phyloP scores from a whole-genome alignment of 2,329 filamentous ascomycete species.

The Sporothrix pallida region DNA sequence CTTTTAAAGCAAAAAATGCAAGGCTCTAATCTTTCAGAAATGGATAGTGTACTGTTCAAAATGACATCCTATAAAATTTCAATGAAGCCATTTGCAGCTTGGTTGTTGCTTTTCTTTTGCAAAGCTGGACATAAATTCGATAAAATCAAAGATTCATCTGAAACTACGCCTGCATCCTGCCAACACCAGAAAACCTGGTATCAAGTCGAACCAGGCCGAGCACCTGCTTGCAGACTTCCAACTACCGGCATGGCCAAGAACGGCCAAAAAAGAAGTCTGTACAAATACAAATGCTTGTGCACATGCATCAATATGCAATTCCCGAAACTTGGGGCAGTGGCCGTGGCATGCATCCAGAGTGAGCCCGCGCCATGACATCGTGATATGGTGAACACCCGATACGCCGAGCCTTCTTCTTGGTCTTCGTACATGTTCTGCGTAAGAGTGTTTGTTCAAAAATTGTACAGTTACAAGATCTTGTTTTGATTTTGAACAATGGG shows the following conservation, averaged over 20 bases:
- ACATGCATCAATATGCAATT: neutral
- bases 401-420: too few species aligned
- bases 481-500: too few species aligned
- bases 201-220: conserved; percentile 4
- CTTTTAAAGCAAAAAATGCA: neutral
- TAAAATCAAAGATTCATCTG: neutral
- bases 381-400: too few species aligned
- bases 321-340: too few species aligned
- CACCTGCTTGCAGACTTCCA: neutral
- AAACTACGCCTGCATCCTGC: neutral
- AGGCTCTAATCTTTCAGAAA: too few species aligned
- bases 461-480: too few species aligned
- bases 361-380: too few species aligned
- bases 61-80: too few species aligned
- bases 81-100: too few species aligned
- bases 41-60: neutral
- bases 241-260: conserved; percentile 19
- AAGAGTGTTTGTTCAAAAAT: neutral
- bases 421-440: neutral
- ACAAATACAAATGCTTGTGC: neutral
- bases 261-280: too few species aligned
- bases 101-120: too few species aligned
- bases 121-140: neutral
- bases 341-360: too few species aligned
- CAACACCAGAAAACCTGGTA: neutral